Evolutionary conservation across 2,329 filamentous ascomycete species (phyloP).

Genomic region (Myriosclerotinia duriaeana): DNA sequence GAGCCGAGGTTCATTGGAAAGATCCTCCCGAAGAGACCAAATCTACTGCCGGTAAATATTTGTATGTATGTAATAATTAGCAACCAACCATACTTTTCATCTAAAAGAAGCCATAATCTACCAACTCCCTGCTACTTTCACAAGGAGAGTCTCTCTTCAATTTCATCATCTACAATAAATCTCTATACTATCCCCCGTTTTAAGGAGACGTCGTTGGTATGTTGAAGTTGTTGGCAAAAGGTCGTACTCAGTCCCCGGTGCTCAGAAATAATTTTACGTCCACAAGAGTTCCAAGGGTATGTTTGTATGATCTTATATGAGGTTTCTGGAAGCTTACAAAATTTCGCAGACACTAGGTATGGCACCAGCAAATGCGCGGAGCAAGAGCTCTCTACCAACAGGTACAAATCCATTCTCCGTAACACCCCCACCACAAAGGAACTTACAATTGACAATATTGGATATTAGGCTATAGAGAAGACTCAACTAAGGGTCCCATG

Average conservation of each 20-base stretch:
- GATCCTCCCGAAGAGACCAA: conserved; percentile 18
- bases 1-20: conserved; percentile 7
- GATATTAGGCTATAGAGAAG: conserved; percentile 70
- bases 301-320: neutral
- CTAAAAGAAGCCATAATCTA: conserved; percentile 15
- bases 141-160: conserved; percentile 23
- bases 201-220: conserved; percentile 33
- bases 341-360: conserved; percentile 43
- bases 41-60: neutral
- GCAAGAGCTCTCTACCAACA: conserved; percentile 57
- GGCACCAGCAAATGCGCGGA: conserved; percentile 54
- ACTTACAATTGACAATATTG: conserved; percentile 22
- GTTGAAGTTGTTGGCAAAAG: conserved; percentile 41
- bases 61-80: neutral
- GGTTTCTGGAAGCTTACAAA: conserved; percentile 27
- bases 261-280: conserved; percentile 38
- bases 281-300: conserved; percentile 35
- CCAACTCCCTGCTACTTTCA: conserved; percentile 19
- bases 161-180: conserved; percentile 23
- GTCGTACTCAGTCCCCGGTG: conserved; percentile 38
- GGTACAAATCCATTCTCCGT: conserved; percentile 42
- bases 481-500: conserved; percentile 76
- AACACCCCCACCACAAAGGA: conserved; percentile 16
- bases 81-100: conserved; percentile 8
- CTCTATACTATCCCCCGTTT: conserved; percentile 23